phyloP scores from a whole-genome alignment of 1,284 basidiomycete species.

The Sporisorium iseilematis-ciliati region DNA sequence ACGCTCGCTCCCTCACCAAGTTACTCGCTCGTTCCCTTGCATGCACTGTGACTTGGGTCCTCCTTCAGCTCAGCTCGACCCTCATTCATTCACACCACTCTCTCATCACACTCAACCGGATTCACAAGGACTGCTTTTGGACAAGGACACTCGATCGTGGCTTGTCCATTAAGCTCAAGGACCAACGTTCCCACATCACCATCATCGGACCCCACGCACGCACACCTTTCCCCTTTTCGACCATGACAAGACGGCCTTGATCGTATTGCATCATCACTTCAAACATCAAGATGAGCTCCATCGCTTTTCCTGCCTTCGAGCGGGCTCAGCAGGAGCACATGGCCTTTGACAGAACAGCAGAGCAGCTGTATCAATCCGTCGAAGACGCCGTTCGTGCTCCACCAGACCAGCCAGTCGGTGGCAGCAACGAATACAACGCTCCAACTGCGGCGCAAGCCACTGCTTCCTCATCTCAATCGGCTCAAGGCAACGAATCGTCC shows the following conservation, averaged over 20 bases:
- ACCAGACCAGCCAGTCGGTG: background rate
- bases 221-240: background rate
- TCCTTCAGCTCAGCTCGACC: background rate
- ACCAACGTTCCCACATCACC: background rate
- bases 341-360: slow-evolving; percentile 27
- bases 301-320: slow-evolving; percentile 45
- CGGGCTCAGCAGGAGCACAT: slow-evolving; percentile 48
- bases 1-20: background rate
- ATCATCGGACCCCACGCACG: background rate
- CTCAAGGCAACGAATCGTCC: background rate
- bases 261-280: background rate
- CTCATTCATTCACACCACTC: background rate
- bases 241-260: slow-evolving; percentile 16
- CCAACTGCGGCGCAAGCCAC: slow-evolving; percentile 1
- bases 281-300: slow-evolving; percentile 24
- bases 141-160: too few relatives aligned
- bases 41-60: background rate
- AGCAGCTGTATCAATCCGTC: slow-evolving; percentile 38
- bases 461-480: slow-evolving; percentile 7
- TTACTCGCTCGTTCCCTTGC: too few relatives aligned
- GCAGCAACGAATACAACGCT: background rate
- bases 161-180: background rate
- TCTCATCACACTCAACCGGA: background rate
- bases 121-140: background rate
- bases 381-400: slow-evolving; percentile 20